Conservation (phyloP, 805 yeast species). For the Teunomyces funiuensis region DNA sequence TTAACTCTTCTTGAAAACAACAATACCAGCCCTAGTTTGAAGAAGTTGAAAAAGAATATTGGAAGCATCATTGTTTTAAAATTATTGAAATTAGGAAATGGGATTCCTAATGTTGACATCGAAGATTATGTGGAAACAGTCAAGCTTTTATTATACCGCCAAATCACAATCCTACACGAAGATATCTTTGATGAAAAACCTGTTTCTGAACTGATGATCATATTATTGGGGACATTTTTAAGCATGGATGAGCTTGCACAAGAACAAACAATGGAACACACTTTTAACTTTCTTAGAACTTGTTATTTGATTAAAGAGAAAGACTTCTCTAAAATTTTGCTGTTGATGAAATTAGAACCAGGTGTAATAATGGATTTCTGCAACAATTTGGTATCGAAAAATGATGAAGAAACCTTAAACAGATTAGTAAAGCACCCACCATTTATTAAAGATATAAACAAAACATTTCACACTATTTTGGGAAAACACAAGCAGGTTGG, state of each 20-base stretch:
- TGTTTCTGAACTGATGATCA: constrained; percentile 31
- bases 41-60: constrained; percentile 21
- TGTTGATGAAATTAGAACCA: constrained; percentile 15
- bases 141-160: constrained; percentile 34
- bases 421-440: constrained; percentile 30
- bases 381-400: constrained; percentile 26
- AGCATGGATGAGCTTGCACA: constrained; percentile 17
- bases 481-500: constrained; percentile 17
- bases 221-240: constrained; percentile 31
- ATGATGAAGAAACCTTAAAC: constrained; percentile 38
- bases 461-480: constrained; percentile 22
- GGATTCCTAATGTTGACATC: constrained; percentile 7
- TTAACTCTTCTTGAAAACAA: constrained; percentile 32
- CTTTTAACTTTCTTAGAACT: constrained; percentile 37
- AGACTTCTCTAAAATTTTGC: constrained; percentile 19
- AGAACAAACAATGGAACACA: constrained; percentile 20
- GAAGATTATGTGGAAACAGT: constrained; percentile 18
- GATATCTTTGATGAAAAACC: constrained; percentile 34
- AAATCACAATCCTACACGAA: constrained; percentile 26
- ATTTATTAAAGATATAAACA: constrained; percentile 24
- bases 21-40: constrained; percentile 8
- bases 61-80: constrained; percentile 31
- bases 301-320: constrained; percentile 31
- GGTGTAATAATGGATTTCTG: constrained; percentile 32
- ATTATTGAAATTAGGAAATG: constrained; percentile 22